Evolutionary conservation across 176 grass and related monocot genomes (phyloP).

Genomic region (Melocanna baccifera): DNA sequence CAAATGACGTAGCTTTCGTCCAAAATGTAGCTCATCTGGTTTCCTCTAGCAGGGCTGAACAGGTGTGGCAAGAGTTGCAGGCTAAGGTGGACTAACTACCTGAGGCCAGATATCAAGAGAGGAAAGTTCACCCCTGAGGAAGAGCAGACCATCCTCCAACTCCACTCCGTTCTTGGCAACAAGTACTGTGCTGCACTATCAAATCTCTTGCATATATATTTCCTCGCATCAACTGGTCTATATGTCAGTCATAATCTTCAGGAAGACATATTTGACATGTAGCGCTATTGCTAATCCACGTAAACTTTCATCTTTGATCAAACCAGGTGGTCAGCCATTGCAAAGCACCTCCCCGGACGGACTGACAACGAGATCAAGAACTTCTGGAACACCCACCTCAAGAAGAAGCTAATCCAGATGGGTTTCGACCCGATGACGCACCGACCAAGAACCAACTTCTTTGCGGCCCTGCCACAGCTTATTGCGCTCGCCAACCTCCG

Average conservation of each 20-base stretch:
- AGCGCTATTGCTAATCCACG: slow-evolving; percentile 7
- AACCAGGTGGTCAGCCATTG: slow-evolving; percentile 91
- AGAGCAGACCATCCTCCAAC: slow-evolving; percentile 77
- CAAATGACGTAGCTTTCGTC: neutral
- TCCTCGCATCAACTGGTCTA: slow-evolving; percentile 12
- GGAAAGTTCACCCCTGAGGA: slow-evolving; percentile 85
- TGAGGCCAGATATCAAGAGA: slow-evolving; percentile 94
- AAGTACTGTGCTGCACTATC: slow-evolving; percentile 47
- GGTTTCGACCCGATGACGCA: slow-evolving; percentile 98
- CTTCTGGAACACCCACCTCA: slow-evolving; percentile 98
- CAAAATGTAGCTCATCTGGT: slow-evolving; percentile 28
- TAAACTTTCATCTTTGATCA: slow-evolving; percentile 17
- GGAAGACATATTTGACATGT: neutral
- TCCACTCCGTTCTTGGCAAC: slow-evolving; percentile 91
- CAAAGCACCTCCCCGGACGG: slow-evolving; percentile 63
- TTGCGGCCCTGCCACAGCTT: slow-evolving; percentile 74
- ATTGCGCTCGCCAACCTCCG: slow-evolving; percentile 78
- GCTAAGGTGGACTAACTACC: slow-evolving; percentile 97
- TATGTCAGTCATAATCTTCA: slow-evolving; percentile 9
- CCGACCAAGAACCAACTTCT: slow-evolving; percentile 84
- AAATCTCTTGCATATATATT: slow-evolving; percentile 13
- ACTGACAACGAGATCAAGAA: slow-evolving; percentile 99
- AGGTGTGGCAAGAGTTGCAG: slow-evolving; percentile 98
- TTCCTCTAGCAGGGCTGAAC: slow-evolving; percentile 66
- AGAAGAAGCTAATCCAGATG: slow-evolving; percentile 98